phyloP scores from a whole-genome alignment of 768 basidiomycete genomes.

The Mrakia gelida region DNA sequence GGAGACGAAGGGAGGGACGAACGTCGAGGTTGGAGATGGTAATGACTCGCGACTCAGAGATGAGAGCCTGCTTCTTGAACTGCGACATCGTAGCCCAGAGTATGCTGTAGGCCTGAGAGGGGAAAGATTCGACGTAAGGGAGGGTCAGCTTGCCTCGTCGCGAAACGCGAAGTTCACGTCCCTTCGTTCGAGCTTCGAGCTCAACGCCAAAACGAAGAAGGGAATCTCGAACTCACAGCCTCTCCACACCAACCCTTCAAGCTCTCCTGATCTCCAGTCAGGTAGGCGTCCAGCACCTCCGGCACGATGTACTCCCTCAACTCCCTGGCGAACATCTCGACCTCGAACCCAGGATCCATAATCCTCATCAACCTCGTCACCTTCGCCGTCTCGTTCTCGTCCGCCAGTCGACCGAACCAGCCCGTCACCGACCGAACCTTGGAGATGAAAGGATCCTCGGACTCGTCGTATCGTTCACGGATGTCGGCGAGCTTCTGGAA shows the following conservation, averaged over 20 bases:
- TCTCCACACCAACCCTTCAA: constrained; percentile 90
- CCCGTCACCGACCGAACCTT: constrained; percentile 76
- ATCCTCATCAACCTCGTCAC: constrained; percentile 79
- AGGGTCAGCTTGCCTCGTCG: not conserved
- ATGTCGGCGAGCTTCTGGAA: constrained; percentile 58
- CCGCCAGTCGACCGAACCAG: constrained; percentile 74
- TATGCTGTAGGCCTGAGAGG: constrained; percentile 83
- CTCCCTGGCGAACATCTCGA: constrained; percentile 83
- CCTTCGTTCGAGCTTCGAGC: too few relatives aligned
- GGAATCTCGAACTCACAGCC: constrained; percentile 59
- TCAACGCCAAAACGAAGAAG: not conserved
- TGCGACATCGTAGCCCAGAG: constrained; percentile 96
- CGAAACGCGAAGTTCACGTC: not conserved
- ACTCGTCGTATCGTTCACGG: constrained; percentile 76
- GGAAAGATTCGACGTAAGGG: not conserved
- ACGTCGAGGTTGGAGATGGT: constrained; percentile 98
- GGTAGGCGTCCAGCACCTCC: constrained; percentile 92
- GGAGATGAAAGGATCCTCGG: constrained; percentile 82
- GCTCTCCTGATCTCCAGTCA: constrained; percentile 81
- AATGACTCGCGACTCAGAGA: constrained; percentile 88
- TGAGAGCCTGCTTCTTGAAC: constrained; percentile 80
- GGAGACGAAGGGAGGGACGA: constrained; percentile 40
- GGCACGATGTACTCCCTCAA: constrained; percentile 95
- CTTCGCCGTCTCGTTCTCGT: constrained; percentile 97
- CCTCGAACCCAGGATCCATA: constrained; percentile 82